These are phyloP conservation scores for Pharus latifolius DNA, from an alignment of 176 grass and related monocot genomes.

Conservation along the genomic window DNA sequence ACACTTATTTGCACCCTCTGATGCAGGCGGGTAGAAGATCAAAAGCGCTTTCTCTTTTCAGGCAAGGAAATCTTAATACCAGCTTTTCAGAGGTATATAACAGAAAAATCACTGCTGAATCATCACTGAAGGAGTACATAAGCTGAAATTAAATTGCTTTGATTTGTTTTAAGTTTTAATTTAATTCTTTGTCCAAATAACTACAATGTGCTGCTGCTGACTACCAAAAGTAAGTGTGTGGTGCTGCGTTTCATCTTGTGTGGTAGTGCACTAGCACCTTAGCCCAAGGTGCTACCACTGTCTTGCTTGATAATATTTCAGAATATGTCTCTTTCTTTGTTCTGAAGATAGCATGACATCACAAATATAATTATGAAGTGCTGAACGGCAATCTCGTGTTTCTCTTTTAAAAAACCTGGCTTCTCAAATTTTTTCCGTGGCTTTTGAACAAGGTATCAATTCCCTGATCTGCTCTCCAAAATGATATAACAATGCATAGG, in stretches of 20 bases:
- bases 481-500: neutral
- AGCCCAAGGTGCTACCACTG: neutral
- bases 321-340: neutral
- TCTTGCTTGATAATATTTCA: neutral
- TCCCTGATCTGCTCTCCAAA: neutral
- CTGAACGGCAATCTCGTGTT: neutral
- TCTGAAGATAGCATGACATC: neutral
- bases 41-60: slow-evolving; percentile 79
- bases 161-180: neutral
- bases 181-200: neutral
- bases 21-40: slow-evolving; percentile 80
- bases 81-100: slow-evolving; percentile 75
- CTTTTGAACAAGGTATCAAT: neutral
- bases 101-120: neutral
- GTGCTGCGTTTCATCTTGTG: neutral
- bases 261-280: neutral
- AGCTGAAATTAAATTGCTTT: neutral
- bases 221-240: slow-evolving; percentile 4
- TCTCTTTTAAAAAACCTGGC: too few relatives aligned
- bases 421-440: too few relatives aligned
- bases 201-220: neutral
- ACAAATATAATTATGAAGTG: neutral
- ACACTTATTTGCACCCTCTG: slow-evolving; percentile 21
- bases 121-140: neutral
- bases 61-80: slow-evolving; percentile 35